Conservation (phyloP, 2,329 filamentous ascomycete species). For the Nemania sp. region DNA sequence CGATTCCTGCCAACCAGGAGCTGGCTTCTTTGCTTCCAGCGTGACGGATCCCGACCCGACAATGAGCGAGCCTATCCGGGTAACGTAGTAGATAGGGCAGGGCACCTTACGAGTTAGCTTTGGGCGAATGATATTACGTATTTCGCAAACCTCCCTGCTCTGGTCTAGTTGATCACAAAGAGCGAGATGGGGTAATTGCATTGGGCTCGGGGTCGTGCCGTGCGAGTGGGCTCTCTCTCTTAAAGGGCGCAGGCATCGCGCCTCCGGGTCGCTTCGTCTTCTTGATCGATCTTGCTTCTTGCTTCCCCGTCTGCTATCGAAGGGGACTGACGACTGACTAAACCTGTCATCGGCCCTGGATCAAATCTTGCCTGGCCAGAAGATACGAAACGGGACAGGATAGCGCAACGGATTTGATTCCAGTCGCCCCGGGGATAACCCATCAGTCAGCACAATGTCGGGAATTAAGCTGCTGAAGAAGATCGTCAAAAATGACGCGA, state of each 20-base stretch:
- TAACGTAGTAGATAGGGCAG: neutral
- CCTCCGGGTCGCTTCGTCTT: conserved; percentile 3
- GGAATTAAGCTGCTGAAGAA: conserved; percentile 41
- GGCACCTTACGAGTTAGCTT: neutral
- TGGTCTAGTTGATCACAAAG: conserved; percentile 1
- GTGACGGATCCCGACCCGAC: conserved; percentile 4
- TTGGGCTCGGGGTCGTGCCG: conserved; percentile 11
- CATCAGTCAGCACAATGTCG: conserved; percentile 31
- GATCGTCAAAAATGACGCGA: conserved; percentile 63
- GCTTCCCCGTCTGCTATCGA: neutral
- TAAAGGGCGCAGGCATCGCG: conserved; percentile 16
- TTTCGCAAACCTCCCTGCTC: conserved; percentile 2
- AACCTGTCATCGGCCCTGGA: neutral
- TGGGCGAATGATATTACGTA: conserved; percentile 8
- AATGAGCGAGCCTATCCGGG: conserved; percentile 19
- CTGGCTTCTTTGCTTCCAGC: conserved; percentile 1
- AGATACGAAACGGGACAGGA: conserved; percentile 4
- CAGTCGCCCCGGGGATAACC: conserved; percentile 1
- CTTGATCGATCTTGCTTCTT: neutral
- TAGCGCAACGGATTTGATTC: neutral
- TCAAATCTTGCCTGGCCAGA: neutral
- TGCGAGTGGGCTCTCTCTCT: conserved; percentile 4
- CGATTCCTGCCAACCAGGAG: conserved; percentile 1
- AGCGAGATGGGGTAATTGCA: conserved; percentile 9
- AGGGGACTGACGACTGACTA: neutral